Evolutionary conservation across 371 early-diverging fungal genomes (phyloP).

Genomic region (Dichotomocladium elegans): DNA sequence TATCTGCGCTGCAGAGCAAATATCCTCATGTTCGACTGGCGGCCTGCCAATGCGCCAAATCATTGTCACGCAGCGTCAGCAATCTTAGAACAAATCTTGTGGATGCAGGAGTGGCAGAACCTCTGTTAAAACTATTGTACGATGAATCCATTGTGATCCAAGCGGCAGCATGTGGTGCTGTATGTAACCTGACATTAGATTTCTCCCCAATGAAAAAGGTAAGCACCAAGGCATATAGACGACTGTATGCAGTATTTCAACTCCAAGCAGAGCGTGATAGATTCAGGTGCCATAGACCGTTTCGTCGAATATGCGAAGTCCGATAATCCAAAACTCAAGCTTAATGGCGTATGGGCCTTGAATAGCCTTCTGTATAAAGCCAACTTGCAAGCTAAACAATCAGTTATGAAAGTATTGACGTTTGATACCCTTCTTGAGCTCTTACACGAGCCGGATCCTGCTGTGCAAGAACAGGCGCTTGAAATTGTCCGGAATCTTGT

Average conservation of each 20-base stretch:
- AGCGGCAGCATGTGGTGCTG: constrained; percentile 72
- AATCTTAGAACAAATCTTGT: constrained; percentile 77
- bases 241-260: neutral
- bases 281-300: constrained; percentile 70
- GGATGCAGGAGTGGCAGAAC: constrained; percentile 75
- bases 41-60: constrained; percentile 77
- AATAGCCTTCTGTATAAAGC: constrained; percentile 80
- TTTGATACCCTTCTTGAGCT: constrained; percentile 62
- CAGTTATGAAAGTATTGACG: constrained; percentile 68
- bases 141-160: constrained; percentile 68
- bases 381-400: constrained; percentile 60
- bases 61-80: constrained; percentile 77
- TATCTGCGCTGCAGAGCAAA: constrained; percentile 62
- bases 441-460: constrained; percentile 56
- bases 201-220: constrained; percentile 86
- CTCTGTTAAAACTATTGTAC: constrained; percentile 60
- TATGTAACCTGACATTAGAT: constrained; percentile 86
- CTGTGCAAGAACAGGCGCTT: constrained; percentile 78
- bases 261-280: constrained; percentile 54
- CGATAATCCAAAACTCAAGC: constrained; percentile 46
- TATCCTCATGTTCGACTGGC: constrained; percentile 64
- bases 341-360: constrained; percentile 84
- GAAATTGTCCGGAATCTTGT: constrained; percentile 78
- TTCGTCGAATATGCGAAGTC: constrained; percentile 65
- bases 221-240: neutral